These are phyloP conservation scores for Ceratocystis lukuohia DNA, from an alignment of 2,329 filamentous ascomycete genomes.

Conservation along the genomic window DNA sequence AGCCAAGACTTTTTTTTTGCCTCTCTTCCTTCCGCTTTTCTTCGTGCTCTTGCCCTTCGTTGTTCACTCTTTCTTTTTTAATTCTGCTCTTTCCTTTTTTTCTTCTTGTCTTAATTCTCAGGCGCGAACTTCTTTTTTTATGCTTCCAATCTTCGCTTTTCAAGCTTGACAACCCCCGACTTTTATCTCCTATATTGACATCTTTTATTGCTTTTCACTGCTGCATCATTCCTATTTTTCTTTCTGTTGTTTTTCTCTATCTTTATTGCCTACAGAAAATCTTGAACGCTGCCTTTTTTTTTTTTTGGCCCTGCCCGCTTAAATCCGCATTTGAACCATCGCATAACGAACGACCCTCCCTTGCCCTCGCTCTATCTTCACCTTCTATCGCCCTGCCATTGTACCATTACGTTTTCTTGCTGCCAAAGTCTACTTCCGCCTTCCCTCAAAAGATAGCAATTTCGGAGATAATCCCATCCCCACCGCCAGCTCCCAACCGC, in stretches of 20 bases:
- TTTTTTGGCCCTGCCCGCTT: not conserved
- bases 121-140: not conserved
- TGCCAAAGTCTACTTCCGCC: too few relatives aligned
- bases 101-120: not conserved
- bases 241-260: not conserved
- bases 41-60: not conserved
- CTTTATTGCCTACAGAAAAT: not conserved
- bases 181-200: not conserved
- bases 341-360: not conserved
- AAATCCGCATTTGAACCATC: not conserved
- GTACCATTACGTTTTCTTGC: too few relatives aligned
- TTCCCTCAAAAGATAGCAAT: too few relatives aligned
- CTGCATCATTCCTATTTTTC: not conserved
- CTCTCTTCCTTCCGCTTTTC: not conserved
- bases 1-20: slow-evolving; percentile 7
- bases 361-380: not conserved
- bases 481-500: too few relatives aligned
- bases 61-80: not conserved
- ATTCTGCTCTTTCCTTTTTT: not conserved
- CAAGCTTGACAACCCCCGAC: not conserved
- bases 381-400: too few relatives aligned
- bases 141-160: slow-evolving; percentile 20
- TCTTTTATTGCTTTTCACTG: not conserved
- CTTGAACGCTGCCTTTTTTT: not conserved
- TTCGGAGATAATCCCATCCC: too few relatives aligned